A percentile compares a stretch with the other conserved stretches of the same genome.
phyloP scores from a whole-genome alignment of 202 grass and related monocot genomes.

The Bolboschoenoplectus hybrid region DNA sequence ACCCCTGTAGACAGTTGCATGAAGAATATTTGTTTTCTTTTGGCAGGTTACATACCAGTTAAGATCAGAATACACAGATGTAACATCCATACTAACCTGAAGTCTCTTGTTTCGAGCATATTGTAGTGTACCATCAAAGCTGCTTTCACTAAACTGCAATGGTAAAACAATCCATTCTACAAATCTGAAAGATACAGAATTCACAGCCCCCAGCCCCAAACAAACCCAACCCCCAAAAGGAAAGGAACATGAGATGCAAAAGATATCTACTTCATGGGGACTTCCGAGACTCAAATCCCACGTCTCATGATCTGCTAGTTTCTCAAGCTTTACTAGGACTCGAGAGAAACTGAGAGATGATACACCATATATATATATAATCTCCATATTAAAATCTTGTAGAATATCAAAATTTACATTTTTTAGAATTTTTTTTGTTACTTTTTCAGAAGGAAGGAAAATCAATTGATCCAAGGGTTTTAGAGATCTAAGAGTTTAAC shows the following conservation, averaged over 20 bases:
- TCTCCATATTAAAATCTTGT: too few species aligned
- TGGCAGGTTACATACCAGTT: constrained; percentile 9
- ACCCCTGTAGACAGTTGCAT: background rate
- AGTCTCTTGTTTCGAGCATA: constrained; percentile 97
- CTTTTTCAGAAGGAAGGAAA: too few species aligned
- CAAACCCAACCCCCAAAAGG: background rate
- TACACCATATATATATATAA: background rate
- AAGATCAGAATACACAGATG: background rate
- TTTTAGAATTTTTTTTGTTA: too few species aligned
- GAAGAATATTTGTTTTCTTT: background rate
- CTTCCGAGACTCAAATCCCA: background rate
- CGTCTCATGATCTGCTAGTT: constrained; percentile 5
- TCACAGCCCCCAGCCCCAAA: background rate
- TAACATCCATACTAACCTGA: constrained; percentile 58
- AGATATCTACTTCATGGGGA: constrained; percentile 1
- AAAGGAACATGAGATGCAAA: background rate
- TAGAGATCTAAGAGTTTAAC: too few species aligned
- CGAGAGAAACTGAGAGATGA: background rate
- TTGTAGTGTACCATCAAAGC: constrained; percentile 70
- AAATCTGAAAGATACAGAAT: background rate
- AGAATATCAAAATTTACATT: too few species aligned
- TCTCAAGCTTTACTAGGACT: background rate
- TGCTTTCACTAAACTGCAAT: constrained; percentile 67
- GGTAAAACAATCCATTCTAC: constrained; percentile 28
- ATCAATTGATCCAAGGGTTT: too few species aligned